Base-by-base conservation (phyloP, 345 rosid species). In the Carallia pectinifolia region DNA sequence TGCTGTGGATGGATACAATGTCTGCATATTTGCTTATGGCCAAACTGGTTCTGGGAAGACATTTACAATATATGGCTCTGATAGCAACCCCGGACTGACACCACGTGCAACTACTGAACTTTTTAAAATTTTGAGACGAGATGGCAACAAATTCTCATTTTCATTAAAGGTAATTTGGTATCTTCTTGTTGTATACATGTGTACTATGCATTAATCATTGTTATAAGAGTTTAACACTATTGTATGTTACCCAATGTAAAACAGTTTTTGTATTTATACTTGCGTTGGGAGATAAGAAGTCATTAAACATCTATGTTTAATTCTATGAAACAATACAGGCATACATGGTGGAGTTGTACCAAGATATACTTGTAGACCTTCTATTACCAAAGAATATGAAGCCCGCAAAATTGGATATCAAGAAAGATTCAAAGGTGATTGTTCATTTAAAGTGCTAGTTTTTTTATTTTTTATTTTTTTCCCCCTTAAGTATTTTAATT, bases 1-100 rank as follows among this genome's bases (percentile, higher is more conserved):
- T 47, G 97, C 97, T 65, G 85, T 92, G 8, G 99, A 95, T 83
- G 99, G 99, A 12, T 95, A 87, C 69, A 95, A 95, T 23, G 97
- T 95, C 3, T 95, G 97, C 80, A 90, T 95, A 72, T 95, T 95
- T 81, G 99, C 97, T 40, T 92, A 95, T 76, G 99, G 99, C 60
- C 99, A 95, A 88, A 95, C 97, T 68, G 97, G 97, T 58, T 95
- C 99, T 33, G 99, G 97, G 53, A 95, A 95, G 81, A 95, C 99
- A 81, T 95, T 87, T 79, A 95, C 99, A 0, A 89, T 95, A 74
- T 95, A 90, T 79, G 97, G 99, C 59, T 79, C 90, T 72, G 89
- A 82, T 53, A 72, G 65, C 71, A 86, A 81, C 79, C 96, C 97
- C 37, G 99, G 97, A 67, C 85, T 92, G 65, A 95, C 99, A 36